Evolutionary conservation across 805 yeast species (phyloP).

Genomic region (Cyberlindnera xylosilytica): DNA sequence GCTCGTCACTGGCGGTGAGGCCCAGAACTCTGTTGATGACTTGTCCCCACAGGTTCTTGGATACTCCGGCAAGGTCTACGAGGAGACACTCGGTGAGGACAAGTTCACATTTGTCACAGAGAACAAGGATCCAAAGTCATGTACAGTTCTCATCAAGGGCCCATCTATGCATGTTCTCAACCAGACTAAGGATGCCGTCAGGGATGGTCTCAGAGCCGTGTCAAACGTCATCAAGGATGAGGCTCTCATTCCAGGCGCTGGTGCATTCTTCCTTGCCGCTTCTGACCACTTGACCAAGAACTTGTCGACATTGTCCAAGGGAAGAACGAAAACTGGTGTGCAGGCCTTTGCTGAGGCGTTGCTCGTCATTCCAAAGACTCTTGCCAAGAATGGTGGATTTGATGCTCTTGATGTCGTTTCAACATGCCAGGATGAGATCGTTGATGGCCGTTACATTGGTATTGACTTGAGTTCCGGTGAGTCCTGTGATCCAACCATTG

Average conservation of each 20-base stretch:
- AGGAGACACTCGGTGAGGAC: constrained; percentile 94
- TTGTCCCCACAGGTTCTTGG: constrained; percentile 78
- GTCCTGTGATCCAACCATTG: constrained; percentile 90
- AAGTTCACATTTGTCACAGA: constrained; percentile 95
- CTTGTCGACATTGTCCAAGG: constrained; percentile 61
- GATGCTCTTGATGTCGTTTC: constrained; percentile 89
- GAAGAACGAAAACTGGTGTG: constrained; percentile 85
- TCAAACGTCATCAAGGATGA: constrained; percentile 86
- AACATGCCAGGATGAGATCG: constrained; percentile 83
- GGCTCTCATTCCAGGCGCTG: constrained; percentile 92
- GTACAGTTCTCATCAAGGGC: constrained; percentile 89
- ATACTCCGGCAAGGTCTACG: constrained; percentile 84
- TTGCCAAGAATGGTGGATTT: constrained; percentile 88
- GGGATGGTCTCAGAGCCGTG: constrained; percentile 95
- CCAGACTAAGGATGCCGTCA: constrained; percentile 94
- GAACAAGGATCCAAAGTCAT: constrained; percentile 82
- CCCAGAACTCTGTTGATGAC: constrained; percentile 96
- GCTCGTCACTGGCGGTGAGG: constrained; percentile 94
- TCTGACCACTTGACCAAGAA: constrained; percentile 58
- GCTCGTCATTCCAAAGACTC: constrained; percentile 87
- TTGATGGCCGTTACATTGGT: constrained; percentile 82
- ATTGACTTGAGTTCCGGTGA: constrained; percentile 89
- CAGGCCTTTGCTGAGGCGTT: constrained; percentile 93
- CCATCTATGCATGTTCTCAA: constrained; percentile 84
- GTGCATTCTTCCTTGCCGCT: constrained; percentile 88